A percentile compares a stretch with the other conserved stretches of the same genome.
phyloP scores from a whole-genome alignment of 2,329 filamentous ascomycete species.

The Ramularia collo-cygni region DNA sequence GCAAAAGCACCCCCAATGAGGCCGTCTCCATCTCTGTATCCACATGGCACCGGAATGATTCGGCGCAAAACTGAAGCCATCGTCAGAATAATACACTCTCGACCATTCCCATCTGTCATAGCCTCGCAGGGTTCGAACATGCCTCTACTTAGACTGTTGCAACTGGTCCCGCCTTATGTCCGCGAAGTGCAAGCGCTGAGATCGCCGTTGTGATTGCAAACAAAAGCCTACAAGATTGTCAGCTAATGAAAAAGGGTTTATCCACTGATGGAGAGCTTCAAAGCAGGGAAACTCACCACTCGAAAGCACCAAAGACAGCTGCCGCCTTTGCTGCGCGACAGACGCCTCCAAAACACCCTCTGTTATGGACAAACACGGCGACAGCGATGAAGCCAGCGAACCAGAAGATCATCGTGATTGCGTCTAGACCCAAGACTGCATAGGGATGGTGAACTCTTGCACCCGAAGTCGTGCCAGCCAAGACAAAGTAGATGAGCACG shows the following conservation, averaged over 20 bases:
- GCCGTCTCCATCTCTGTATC: neutral
- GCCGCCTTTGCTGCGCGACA: conserved; percentile 59
- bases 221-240: conserved; percentile 36
- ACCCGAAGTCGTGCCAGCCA: conserved; percentile 41
- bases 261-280: no score
- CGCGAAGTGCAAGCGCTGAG: no score
- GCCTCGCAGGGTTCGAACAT: no score
- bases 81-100: no score
- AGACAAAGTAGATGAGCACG: conserved; percentile 59
- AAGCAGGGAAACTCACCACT: conserved; percentile 52
- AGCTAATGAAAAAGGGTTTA: no score
- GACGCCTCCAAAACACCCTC: conserved; percentile 47
- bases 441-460: conserved; percentile 55
- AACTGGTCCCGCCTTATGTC: no score
- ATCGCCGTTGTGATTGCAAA: conserved; percentile 47
- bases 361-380: conserved; percentile 56
- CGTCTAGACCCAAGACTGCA: conserved; percentile 60
- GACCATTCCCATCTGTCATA: no score
- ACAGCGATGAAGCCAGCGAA: conserved; percentile 78
- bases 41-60: no score
- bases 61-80: no score
- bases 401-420: conserved; percentile 78
- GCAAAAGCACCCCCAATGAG: no score
- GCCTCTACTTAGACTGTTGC: no score
- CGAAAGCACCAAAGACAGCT: conserved; percentile 59